Percentiles rank a stretch among this genome's conserved stretches.
phyloP scores from a whole-genome alignment of 164 flowering plant genomes.

The Paratinospora sagittata region DNA sequence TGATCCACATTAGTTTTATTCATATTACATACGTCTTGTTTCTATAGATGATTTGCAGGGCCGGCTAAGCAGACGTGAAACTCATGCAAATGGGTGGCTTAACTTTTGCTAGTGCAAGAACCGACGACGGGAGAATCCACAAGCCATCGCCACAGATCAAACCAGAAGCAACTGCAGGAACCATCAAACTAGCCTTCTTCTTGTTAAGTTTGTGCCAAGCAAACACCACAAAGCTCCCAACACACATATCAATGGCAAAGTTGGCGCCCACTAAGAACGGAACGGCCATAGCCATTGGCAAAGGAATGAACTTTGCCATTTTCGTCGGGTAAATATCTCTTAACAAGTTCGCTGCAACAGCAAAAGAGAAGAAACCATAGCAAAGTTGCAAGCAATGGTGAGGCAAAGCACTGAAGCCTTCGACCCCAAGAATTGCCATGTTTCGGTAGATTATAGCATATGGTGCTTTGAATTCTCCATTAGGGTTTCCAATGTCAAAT shows the following conservation, averaged over 20 bases:
- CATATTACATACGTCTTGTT: background rate
- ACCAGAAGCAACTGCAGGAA: slow-evolving; percentile 46
- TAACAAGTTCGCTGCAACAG: slow-evolving; percentile 51
- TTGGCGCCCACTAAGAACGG: slow-evolving; percentile 87
- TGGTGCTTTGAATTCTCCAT: slow-evolving; percentile 86
- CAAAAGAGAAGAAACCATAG: slow-evolving; percentile 71
- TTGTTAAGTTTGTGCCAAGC: slow-evolving; percentile 61
- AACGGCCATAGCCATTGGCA: slow-evolving; percentile 98
- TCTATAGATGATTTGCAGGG: too few species aligned
- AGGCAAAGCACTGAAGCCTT: slow-evolving; percentile 91
- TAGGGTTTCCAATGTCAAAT: slow-evolving; percentile 77
- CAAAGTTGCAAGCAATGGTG: slow-evolving; percentile 81
- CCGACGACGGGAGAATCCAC: slow-evolving; percentile 35
- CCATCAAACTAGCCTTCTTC: slow-evolving; percentile 48
- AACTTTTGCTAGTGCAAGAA: slow-evolving; percentile 29
- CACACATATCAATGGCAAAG: slow-evolving; percentile 92
- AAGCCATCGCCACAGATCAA: slow-evolving; percentile 36
- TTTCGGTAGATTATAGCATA: slow-evolving; percentile 80
- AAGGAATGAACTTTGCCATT: slow-evolving; percentile 61
- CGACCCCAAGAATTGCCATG: slow-evolving; percentile 89
- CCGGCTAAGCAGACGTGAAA: slow-evolving; percentile 26
- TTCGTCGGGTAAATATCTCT: slow-evolving; percentile 50
- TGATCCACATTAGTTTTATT: background rate
- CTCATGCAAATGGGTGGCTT: slow-evolving; percentile 60
- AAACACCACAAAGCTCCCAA: slow-evolving; percentile 76